Evolutionary conservation across 331 rosid genomes (phyloP), one percentile per base, ranked within the genome.

Genomic region (Stylosanthes scabra): DNA sequence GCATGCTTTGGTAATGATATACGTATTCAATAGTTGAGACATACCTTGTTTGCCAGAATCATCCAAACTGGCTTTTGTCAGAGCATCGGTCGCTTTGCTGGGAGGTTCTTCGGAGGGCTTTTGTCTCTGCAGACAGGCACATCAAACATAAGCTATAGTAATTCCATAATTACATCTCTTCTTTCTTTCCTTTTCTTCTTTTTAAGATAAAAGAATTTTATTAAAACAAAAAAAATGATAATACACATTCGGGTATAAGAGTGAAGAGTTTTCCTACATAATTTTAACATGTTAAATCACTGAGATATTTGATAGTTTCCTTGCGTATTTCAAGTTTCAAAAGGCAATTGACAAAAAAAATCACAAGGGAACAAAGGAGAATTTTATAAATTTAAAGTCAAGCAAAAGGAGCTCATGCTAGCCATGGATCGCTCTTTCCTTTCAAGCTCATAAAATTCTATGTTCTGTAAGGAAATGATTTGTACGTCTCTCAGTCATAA

Each of bases 91-190:
- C 54, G 96, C 86, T 52, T 77, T 78, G 57, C 59, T 40, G 15
- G 81, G 52, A 79, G n/a, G 55, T 59, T 79, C 88, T 63, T 82
- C 86, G 3, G 80, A 56, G 40, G 25, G 34, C 80, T 76, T 87
- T 78, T 34, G 84, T 66, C 70, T 87, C 98, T 88, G 85, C 86
- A 83, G 62, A 61, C 20, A 46, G 44, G 74, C 20, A 62, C 8
- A 42, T 55, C 65, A 67, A 28, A 73, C 46, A 77, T 59, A 27
- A 76, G 74, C 15, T 70, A 45, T 20, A 29, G 55, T 60, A 9
- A 20, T 15, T 8, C 28, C 40, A 56, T 62, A 59, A 34, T 34
- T 34, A 34, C 39, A 34, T 34, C 39, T 34, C 39, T 3, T 34
- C 6, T 34, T 34, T 34, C 39, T 34, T 34, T 34, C 4, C 6